A percentile compares a stretch with the other conserved stretches of the same genome.
Evolutionary conservation across 2,329 filamentous ascomycete genomes (phyloP).

Genomic region (Xylaria sp.): DNA sequence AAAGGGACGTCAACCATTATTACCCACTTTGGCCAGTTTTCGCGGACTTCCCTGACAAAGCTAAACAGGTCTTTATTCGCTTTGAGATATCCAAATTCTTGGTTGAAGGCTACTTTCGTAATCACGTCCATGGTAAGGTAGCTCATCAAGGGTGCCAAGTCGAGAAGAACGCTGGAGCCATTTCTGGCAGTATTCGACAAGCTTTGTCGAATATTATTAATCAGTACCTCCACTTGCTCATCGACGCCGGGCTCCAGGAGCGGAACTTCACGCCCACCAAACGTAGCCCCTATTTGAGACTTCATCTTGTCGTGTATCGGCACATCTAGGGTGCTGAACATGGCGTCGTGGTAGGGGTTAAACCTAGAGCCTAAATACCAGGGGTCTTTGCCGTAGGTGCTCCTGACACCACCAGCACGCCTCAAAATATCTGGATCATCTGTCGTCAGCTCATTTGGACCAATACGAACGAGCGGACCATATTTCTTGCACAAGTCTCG

Average conservation of each 20-base stretch:
- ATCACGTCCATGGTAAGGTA: constrained; percentile 56
- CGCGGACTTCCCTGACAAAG: constrained; percentile 44
- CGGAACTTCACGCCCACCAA: constrained; percentile 42
- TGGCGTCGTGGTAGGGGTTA: constrained; percentile 63
- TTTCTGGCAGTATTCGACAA: neutral
- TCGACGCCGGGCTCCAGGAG: constrained; percentile 54
- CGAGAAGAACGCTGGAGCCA: neutral
- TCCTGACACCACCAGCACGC: constrained; percentile 52
- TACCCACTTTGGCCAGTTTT: constrained; percentile 8
- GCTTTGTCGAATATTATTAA: constrained; percentile 54
- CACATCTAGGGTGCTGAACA: constrained; percentile 60
- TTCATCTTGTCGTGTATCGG: constrained; percentile 54
- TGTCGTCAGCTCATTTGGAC: constrained; percentile 55
- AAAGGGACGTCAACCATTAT: constrained; percentile 55
- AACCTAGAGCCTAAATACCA: constrained; percentile 63
- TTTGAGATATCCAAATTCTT: constrained; percentile 57
- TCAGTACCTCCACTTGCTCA: constrained; percentile 53
- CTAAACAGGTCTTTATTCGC: constrained; percentile 56
- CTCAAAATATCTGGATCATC: constrained; percentile 54
- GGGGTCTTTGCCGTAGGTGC: constrained; percentile 50
- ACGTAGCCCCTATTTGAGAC: constrained; percentile 52
- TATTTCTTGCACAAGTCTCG: constrained; percentile 36
- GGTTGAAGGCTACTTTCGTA: constrained; percentile 59
- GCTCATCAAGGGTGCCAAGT: constrained; percentile 19
- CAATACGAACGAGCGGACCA: constrained; percentile 55